phyloP scores from a whole-genome alignment of 2,329 filamentous ascomycete species.

The Hymenotorrendiella dingleyae region DNA sequence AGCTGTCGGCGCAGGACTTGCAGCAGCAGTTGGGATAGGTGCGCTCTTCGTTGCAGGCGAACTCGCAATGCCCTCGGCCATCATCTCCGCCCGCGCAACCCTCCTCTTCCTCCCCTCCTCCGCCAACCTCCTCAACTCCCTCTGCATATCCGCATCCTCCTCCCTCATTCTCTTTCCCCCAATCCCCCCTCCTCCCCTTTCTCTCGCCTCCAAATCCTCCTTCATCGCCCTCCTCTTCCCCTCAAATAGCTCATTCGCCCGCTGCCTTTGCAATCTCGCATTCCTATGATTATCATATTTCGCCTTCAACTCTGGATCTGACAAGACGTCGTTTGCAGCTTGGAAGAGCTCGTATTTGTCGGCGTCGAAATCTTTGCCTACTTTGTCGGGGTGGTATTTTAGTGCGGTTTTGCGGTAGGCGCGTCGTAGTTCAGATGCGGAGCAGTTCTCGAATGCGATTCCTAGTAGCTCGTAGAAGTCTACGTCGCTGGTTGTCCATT shows the following conservation, averaged over 20 bases:
- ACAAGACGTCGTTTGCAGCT: slow-evolving; percentile 79
- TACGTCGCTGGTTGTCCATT: slow-evolving; percentile 29
- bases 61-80: slow-evolving; percentile 23
- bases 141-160: slow-evolving; percentile 41
- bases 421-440: slow-evolving; percentile 27
- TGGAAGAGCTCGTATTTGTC: slow-evolving; percentile 81
- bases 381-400: slow-evolving; percentile 94
- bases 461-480: slow-evolving; percentile 31
- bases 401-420: slow-evolving; percentile 81
- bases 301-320: slow-evolving; percentile 61
- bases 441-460: slow-evolving; percentile 23
- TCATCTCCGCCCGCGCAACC: slow-evolving; percentile 41
- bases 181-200: slow-evolving; percentile 45
- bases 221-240: slow-evolving; percentile 69
- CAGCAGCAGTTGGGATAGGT: background rate
- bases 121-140: slow-evolving; percentile 46
- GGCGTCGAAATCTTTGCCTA: slow-evolving; percentile 66
- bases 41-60: slow-evolving; percentile 11
- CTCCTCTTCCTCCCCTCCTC: slow-evolving; percentile 46
- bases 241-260: slow-evolving; percentile 68
- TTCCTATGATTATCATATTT: slow-evolving; percentile 74
- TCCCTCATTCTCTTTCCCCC: slow-evolving; percentile 56
- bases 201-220: slow-evolving; percentile 77
- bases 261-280: slow-evolving; percentile 62
- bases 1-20: background rate